Evolutionary conservation across 1,139 yeast genomes (phyloP).

Genomic region (Pichia cactophila): DNA sequence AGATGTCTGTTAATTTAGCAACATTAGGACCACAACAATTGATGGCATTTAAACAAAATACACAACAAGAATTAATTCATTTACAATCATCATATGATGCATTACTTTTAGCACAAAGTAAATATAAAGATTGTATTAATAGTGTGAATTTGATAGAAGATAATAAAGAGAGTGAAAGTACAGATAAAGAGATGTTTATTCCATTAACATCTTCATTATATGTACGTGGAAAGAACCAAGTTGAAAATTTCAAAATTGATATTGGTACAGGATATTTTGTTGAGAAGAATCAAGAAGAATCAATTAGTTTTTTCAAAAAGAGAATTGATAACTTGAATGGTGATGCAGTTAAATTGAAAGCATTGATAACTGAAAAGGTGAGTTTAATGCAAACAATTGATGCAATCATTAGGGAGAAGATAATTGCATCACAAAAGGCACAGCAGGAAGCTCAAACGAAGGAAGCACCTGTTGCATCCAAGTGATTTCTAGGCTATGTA

Average conservation of each 20-base stretch:
- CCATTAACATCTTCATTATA: conserved; percentile 87
- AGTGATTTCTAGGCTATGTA: too few species aligned
- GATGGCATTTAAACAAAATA: conserved; percentile 71
- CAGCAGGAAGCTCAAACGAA: not conserved
- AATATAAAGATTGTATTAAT: conserved; percentile 72
- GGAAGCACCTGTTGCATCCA: not conserved
- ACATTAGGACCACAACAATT: conserved; percentile 77
- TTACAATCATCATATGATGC: conserved; percentile 81
- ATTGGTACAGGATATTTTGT: conserved; percentile 95
- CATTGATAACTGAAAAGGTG: conserved; percentile 61
- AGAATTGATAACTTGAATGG: conserved; percentile 67
- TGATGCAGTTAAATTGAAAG: conserved; percentile 69
- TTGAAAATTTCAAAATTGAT: conserved; percentile 75
- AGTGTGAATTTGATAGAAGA: conserved; percentile 51
- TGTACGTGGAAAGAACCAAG: conserved; percentile 70
- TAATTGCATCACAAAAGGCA: not conserved
- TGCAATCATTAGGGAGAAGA: conserved; percentile 37
- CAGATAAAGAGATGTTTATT: conserved; percentile 52
- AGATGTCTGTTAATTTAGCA: conserved; percentile 45
- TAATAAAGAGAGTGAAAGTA: conserved; percentile 29
- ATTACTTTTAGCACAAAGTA: conserved; percentile 71
- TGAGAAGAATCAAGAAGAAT: conserved; percentile 65
- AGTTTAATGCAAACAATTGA: conserved; percentile 46
- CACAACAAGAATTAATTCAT: conserved; percentile 82
- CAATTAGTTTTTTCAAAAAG: conserved; percentile 63